A percentile compares a stretch with the other conserved stretches of the same genome.
Conservation (phyloP, 805 yeast genomes). For the Saturnispora diversa region DNA sequence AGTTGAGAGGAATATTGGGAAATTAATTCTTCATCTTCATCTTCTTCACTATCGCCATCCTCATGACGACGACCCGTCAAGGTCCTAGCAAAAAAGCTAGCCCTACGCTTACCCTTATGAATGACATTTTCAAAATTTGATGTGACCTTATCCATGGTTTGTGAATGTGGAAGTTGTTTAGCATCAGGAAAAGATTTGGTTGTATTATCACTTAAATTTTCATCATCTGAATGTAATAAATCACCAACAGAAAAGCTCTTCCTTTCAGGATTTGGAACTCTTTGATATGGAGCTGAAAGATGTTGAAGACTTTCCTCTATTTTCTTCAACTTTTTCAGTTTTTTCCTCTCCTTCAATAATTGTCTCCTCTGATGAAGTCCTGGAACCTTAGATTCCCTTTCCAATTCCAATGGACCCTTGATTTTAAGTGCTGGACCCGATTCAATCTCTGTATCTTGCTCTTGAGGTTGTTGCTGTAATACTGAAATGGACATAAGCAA, state of each 20-base stretch:
- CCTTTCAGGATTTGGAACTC: too few species aligned
- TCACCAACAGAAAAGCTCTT: neutral
- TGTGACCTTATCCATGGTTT: conserved; percentile 4
- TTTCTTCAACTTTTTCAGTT: conserved; percentile 6
- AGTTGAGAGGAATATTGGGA: conserved; percentile 20
- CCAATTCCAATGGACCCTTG: conserved; percentile 70
- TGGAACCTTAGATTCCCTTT: conserved; percentile 19
- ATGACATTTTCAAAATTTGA: conserved; percentile 10
- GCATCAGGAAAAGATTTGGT: neutral
- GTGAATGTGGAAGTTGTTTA: neutral
- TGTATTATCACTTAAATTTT: neutral
- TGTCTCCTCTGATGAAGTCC: conserved; percentile 22
- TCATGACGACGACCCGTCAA: conserved; percentile 12
- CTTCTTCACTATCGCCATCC: conserved; percentile 4
- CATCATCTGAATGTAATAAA: too few species aligned
- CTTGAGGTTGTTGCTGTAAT: conserved; percentile 48
- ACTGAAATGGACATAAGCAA: conserved; percentile 77
- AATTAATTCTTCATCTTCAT: conserved; percentile 26
- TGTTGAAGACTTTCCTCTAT: neutral
- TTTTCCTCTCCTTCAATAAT: conserved; percentile 17
- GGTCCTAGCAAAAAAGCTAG: conserved; percentile 16
- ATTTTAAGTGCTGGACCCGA: conserved; percentile 76
- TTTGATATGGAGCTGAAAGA: too few species aligned
- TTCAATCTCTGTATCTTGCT: conserved; percentile 33
- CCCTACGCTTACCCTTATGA: conserved; percentile 8